These are phyloP conservation scores for Mesembryanthemum crystallinum DNA, from an alignment of 148 eudicot genomes.

Conservation along the genomic window DNA sequence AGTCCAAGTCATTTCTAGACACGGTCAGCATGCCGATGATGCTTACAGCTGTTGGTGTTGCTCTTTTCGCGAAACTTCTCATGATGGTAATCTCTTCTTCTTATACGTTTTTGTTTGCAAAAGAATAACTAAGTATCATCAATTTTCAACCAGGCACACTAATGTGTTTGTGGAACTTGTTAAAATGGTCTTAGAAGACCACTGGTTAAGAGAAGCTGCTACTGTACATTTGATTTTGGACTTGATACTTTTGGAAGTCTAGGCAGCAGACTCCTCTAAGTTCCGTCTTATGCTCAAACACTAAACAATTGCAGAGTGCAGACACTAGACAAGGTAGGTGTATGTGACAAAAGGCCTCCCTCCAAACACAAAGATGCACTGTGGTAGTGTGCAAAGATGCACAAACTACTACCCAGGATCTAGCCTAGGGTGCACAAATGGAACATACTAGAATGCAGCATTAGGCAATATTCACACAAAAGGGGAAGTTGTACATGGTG, in stretches of 20 bases:
- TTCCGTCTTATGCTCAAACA: neutral
- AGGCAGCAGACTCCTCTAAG: neutral
- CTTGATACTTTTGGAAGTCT: neutral
- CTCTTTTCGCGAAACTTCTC: neutral
- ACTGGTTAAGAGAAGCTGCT: neutral
- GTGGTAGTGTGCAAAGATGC: neutral
- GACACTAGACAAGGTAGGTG: neutral
- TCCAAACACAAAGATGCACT: neutral
- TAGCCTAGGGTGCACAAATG: neutral
- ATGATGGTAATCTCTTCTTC: slow-evolving; percentile 1
- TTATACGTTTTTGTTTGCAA: neutral
- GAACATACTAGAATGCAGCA: too few species aligned
- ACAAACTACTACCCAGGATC: neutral
- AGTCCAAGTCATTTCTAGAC: slow-evolving; percentile 59
- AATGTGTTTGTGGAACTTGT: neutral
- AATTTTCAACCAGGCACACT: neutral
- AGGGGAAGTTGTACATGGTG: neutral
- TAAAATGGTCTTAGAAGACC: neutral
- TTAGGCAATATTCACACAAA: too few species aligned
- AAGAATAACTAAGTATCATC: neutral
- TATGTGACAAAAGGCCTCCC: neutral
- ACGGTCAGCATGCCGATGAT: slow-evolving; percentile 74
- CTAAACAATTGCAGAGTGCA: neutral
- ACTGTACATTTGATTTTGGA: neutral
- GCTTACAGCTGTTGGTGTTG: slow-evolving; percentile 7